phyloP scores from a whole-genome alignment of 164 flowering plant species.

The Cinnamomum chago region DNA sequence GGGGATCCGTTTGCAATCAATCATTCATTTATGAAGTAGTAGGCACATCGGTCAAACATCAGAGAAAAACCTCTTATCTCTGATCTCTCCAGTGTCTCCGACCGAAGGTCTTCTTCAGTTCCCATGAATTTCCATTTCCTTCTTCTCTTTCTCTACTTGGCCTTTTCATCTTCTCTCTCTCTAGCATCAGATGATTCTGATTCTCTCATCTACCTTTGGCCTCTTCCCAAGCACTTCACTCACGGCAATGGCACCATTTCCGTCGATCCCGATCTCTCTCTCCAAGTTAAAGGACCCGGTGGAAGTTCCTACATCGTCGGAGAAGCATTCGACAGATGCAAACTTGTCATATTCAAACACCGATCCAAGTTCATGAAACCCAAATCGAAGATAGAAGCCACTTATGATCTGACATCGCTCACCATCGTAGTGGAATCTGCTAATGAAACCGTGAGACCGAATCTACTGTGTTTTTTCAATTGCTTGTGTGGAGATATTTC shows the following conservation, averaged over 20 bases:
- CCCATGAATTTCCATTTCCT: not conserved
- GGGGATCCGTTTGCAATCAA: too few relatives aligned
- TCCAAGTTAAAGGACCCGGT: constrained; percentile 43
- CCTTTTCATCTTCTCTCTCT: not conserved
- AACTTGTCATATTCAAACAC: constrained; percentile 55
- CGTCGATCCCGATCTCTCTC: constrained; percentile 64
- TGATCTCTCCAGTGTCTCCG: too few relatives aligned
- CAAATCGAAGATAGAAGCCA: constrained; percentile 9
- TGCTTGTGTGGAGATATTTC: not conserved
- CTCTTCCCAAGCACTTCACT: constrained; percentile 58
- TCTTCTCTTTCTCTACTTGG: not conserved
- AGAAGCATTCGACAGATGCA: constrained; percentile 65
- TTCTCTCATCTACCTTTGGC: constrained; percentile 68
- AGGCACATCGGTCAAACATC: too few relatives aligned
- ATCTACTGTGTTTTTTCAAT: not conserved
- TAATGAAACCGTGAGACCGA: constrained; percentile 25
- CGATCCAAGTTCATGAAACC: constrained; percentile 14
- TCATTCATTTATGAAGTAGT: too few relatives aligned
- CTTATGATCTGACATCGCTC: constrained; percentile 46
- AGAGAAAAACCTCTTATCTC: too few relatives aligned
- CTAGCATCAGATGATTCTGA: not conserved
- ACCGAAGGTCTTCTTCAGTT: constrained; percentile 12
- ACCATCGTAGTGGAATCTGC: constrained; percentile 24
- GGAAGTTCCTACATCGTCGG: constrained; percentile 43
- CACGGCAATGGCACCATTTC: constrained; percentile 56